Evolutionary conservation across 1,284 basidiomycete species (phyloP), one percentile per base, ranked within the genome.

Genomic region (Veloboletus limbatus): DNA sequence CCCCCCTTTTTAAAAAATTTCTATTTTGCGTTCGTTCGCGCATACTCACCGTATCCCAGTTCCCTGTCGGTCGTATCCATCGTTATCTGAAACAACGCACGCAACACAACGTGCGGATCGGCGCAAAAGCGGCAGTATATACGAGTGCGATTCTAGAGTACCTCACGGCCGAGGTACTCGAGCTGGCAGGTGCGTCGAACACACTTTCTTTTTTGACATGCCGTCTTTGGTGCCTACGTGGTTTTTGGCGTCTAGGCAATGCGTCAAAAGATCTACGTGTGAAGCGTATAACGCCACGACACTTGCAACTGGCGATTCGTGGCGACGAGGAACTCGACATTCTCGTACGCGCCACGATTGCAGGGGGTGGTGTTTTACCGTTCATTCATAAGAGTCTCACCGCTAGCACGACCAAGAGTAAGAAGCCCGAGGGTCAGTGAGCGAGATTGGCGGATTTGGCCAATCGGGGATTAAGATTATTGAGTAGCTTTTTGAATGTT

Each of bases 231-330:
- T 27, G 25, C 21, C 45, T n/a, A 55, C 24, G n/a, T 28, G 11
- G 6, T 0, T 35, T n/a, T 8, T 5, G 21, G 8, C 37, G n/a
- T n/a, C 9, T 35, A 92, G 95, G 95, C 33, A 98, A 98, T 69
- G 95, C 95, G 20, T 95, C 94, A 9, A 97, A 97, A 66, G 95
- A 98, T 73, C 78, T 97, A 30, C 83, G 88, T 44, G 92, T 97
- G 35, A 97, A 97, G 72, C 91, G 96, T 67, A 97, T 98, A 68
- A 97, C 92, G 0, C 95, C 95, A 17, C 88, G 92, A 55, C 92
- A 95, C 70, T 69, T 95, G 57, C 92, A 95, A 67, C 79, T 94
- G 22, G 92, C 95, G 26, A 97, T 98, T 57, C 90, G 95, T 53
- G 95, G 95, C 41, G 96, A 98, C 68, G 94, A 97, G 65, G 95